Evolutionary conservation across 1,284 basidiomycete species (phyloP).

Genomic region (Termitomyces sp.): DNA sequence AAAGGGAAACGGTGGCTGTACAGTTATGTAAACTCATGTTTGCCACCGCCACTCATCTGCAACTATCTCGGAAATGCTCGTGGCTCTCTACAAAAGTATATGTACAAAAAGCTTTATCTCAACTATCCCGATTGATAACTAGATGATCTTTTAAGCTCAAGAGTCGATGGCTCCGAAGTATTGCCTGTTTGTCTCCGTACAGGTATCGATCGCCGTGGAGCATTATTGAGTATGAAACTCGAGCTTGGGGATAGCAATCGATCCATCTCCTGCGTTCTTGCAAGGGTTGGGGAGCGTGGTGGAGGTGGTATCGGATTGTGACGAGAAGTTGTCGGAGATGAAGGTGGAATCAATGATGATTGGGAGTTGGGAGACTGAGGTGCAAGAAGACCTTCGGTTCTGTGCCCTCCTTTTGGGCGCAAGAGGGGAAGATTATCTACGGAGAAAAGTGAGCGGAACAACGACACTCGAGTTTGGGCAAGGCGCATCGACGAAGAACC

Average conservation of each 20-base stretch:
- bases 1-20: background rate
- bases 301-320: conserved; percentile 27
- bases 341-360: conserved; percentile 21
- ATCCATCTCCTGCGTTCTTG: conserved; percentile 28
- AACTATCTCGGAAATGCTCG: background rate
- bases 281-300: conserved; percentile 29
- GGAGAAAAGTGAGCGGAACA: conserved; percentile 62
- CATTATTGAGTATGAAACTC: conserved; percentile 31
- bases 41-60: background rate
- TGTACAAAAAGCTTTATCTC: conserved; percentile 1
- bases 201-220: conserved; percentile 26
- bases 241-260: conserved; percentile 19
- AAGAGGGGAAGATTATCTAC: conserved; percentile 31
- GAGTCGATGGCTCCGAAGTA: conserved; percentile 17
- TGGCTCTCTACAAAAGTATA: background rate
- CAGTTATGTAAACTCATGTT: too few relatives aligned
- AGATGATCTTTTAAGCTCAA: conserved; percentile 28
- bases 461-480: conserved; percentile 40
- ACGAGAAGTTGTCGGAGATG: conserved; percentile 21
- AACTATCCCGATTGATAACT: conserved; percentile 21
- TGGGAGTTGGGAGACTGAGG: conserved; percentile 42
- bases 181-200: conserved; percentile 20
- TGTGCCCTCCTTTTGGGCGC: conserved; percentile 28
- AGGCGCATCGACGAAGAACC: conserved; percentile 24
- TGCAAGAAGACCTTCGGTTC: conserved; percentile 57